Conservation (phyloP, 495 filamentous ascomycete species). For the Lasiosphaeriaceae sp. region DNA sequence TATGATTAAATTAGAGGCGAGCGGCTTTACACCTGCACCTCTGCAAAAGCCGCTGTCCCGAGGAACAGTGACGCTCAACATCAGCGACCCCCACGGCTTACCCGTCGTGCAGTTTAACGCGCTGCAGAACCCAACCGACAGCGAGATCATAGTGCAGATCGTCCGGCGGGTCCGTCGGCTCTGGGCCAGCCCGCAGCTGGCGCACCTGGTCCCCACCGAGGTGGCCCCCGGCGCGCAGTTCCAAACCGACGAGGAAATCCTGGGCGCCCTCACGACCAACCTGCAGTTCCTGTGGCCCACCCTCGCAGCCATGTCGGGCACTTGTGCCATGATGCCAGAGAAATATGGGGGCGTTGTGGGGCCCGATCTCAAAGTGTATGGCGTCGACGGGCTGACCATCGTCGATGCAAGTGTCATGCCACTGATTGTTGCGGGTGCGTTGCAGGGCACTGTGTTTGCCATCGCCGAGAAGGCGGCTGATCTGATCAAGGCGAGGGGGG, state of each 20-base stretch:
- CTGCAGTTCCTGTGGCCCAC: slow-evolving; percentile 8
- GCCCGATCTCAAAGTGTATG: slow-evolving; percentile 50
- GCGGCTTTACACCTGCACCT: slow-evolving; percentile 17
- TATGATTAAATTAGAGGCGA: slow-evolving; percentile 3
- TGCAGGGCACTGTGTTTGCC: slow-evolving; percentile 36
- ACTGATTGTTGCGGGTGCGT: slow-evolving; percentile 27
- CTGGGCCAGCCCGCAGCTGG: slow-evolving; percentile 37
- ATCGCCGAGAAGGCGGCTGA: slow-evolving; percentile 36
- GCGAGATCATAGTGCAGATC: slow-evolving; percentile 32
- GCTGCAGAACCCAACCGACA: slow-evolving; percentile 32
- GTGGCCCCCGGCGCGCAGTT: slow-evolving; percentile 45
- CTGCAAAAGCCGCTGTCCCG: slow-evolving; percentile 36
- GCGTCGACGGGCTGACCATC: slow-evolving; percentile 44
- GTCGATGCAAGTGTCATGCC: slow-evolving; percentile 47
- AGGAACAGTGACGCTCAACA: slow-evolving; percentile 35
- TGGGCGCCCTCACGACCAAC: slow-evolving; percentile 18
- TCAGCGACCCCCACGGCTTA: slow-evolving; percentile 20
- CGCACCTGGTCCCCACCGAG: slow-evolving; percentile 33
- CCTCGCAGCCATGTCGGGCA: slow-evolving; percentile 29
- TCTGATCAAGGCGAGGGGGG: slow-evolving; percentile 16
- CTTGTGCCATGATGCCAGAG: slow-evolving; percentile 40
- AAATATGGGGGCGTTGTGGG: slow-evolving; percentile 46
- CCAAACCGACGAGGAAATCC: slow-evolving; percentile 39
- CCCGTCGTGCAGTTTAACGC: slow-evolving; percentile 32
- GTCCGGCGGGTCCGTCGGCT: slow-evolving; percentile 48